Conservation (phyloP, 805 yeast species). For the Candida piceae region DNA sequence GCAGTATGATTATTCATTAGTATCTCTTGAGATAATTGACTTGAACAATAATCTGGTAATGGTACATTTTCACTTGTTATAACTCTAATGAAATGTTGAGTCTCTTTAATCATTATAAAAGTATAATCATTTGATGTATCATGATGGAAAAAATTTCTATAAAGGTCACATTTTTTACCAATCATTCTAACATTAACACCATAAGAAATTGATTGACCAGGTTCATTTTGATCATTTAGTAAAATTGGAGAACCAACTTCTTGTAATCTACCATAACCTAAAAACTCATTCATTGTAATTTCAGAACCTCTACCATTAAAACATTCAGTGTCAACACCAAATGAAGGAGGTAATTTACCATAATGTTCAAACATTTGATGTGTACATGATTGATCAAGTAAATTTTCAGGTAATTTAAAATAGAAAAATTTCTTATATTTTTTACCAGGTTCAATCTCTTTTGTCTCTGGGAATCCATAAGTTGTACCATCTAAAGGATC, state of each 20-base stretch:
- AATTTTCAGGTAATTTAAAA: conserved; percentile 47
- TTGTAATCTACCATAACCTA: conserved; percentile 51
- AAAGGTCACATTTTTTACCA: conserved; percentile 28
- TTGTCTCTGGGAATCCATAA: conserved; percentile 39
- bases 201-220: conserved; percentile 40
- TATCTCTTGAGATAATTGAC: conserved; percentile 1
- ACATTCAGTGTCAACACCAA: conserved; percentile 30
- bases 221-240: conserved; percentile 42
- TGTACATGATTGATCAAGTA: conserved; percentile 46
- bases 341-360: conserved; percentile 34
- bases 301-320: conserved; percentile 22
- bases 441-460: conserved; percentile 37
- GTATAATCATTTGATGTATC: conserved; percentile 8
- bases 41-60: conserved; percentile 11
- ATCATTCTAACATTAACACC: conserved; percentile 48
- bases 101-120: conserved; percentile 18
- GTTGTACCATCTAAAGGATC: conserved; percentile 23
- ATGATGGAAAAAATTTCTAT: conserved; percentile 6
- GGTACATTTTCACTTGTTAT: conserved; percentile 16
- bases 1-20: no score
- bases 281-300: conserved; percentile 31
- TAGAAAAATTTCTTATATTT: conserved; percentile 53
- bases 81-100: conserved; percentile 17
- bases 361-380: conserved; percentile 32
- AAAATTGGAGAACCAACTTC: conserved; percentile 47